phyloP scores from a whole-genome alignment of 169 alveolate species.

The Theileria sp. region DNA sequence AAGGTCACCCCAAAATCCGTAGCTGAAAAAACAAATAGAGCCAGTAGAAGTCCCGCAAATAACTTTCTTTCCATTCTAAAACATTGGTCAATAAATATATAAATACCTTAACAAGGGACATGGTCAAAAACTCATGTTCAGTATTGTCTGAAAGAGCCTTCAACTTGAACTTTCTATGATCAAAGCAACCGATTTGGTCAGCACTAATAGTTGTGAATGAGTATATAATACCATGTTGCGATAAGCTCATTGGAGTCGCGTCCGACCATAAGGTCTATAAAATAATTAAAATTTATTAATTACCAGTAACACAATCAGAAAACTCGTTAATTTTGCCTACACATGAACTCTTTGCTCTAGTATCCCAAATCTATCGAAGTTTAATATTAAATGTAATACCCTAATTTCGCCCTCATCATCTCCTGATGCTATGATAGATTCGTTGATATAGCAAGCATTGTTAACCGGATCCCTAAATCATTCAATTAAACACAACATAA shows the following conservation, averaged over 20 bases:
- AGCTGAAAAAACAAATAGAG: slow-evolving; percentile 41
- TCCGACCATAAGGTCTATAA: neutral
- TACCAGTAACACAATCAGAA: slow-evolving; percentile 34
- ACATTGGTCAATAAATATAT: neutral
- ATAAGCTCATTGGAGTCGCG: slow-evolving; percentile 31
- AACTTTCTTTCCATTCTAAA: slow-evolving; percentile 32
- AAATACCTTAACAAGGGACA: slow-evolving; percentile 24
- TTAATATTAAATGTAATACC: slow-evolving; percentile 17
- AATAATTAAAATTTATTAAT: neutral
- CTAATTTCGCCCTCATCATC: slow-evolving; percentile 61
- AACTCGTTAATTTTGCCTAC: slow-evolving; percentile 27
- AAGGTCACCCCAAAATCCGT: slow-evolving; percentile 64
- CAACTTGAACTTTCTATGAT: slow-evolving; percentile 31
- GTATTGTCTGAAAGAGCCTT: slow-evolving; percentile 56
- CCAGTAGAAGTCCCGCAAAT: slow-evolving; percentile 63
- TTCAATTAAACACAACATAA: neutral
- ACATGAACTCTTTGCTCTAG: slow-evolving; percentile 24
- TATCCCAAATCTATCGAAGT: slow-evolving; percentile 36
- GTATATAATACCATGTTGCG: slow-evolving; percentile 17
- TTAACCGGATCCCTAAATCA: slow-evolving; percentile 30
- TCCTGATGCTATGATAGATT: slow-evolving; percentile 45
- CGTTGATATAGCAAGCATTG: slow-evolving; percentile 32
- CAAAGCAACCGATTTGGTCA: slow-evolving; percentile 61
- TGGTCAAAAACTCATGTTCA: slow-evolving; percentile 42
- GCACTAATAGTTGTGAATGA: slow-evolving; percentile 12